Evolutionary conservation across 108 stramenopile genomes (phyloP).

Genomic region (Mayamaea pseudoterrestris): DNA sequence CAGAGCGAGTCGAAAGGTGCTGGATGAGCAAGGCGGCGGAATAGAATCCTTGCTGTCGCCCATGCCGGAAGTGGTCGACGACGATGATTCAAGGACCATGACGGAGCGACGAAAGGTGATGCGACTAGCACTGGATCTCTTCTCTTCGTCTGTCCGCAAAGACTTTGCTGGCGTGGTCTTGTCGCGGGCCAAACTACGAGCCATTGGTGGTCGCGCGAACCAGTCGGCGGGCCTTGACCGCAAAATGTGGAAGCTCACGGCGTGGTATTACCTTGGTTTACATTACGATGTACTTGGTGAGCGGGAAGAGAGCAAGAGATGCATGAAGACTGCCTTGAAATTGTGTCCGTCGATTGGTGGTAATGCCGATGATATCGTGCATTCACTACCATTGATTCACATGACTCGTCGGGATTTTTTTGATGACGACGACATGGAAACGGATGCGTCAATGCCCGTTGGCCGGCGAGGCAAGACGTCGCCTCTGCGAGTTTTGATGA

Average conservation of each 20-base stretch:
- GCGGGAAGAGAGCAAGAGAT: slow-evolving; percentile 42
- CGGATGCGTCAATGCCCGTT: too few species aligned
- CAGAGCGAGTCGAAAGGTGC: slow-evolving; percentile 6
- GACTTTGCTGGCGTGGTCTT: slow-evolving; percentile 24
- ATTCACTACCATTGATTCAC: slow-evolving; percentile 59
- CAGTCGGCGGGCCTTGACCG: slow-evolving; percentile 17
- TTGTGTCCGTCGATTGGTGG: slow-evolving; percentile 31
- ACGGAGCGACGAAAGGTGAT: slow-evolving; percentile 38
- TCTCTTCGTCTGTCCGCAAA: slow-evolving; percentile 30
- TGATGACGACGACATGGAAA: slow-evolving; percentile 63
- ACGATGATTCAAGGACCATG: slow-evolving; percentile 1
- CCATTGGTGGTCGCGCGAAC: slow-evolving; percentile 26
- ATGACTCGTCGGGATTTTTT: slow-evolving; percentile 77
- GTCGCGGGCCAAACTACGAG: slow-evolving; percentile 45
- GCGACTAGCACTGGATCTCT: slow-evolving; percentile 48
- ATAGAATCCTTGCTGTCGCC: neutral
- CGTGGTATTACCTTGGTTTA: slow-evolving; percentile 69
- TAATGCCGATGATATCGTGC: slow-evolving; percentile 52
- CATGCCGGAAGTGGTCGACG: slow-evolving; percentile 6
- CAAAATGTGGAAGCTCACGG: slow-evolving; percentile 69
- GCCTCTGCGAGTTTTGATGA: too few species aligned
- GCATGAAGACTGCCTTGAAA: slow-evolving; percentile 69
- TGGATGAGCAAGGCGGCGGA: neutral
- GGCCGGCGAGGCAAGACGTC: too few species aligned
- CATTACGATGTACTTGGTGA: slow-evolving; percentile 63